Evolutionary conservation across 306 rosid genomes (phyloP).

Genomic region (Citrullus amarus): DNA sequence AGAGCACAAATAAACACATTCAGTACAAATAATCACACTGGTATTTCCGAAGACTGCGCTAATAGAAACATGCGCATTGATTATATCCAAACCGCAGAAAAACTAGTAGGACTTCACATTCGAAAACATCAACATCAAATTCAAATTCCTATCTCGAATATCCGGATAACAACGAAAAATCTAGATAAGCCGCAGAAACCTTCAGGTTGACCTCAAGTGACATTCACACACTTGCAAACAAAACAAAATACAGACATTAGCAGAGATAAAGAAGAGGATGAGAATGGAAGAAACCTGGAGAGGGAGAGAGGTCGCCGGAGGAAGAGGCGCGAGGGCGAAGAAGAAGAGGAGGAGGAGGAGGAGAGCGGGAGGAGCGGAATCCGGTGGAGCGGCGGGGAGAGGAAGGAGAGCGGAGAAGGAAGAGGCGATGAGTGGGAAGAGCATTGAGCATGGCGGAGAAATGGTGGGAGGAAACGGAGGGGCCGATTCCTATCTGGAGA

Average conservation of each 20-base stretch:
- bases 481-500: slow-evolving; percentile 52
- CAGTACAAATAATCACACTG: background rate
- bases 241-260: background rate
- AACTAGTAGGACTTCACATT: background rate
- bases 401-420: slow-evolving; percentile 27
- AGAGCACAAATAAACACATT: background rate
- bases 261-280: slow-evolving; percentile 2
- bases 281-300: slow-evolving; percentile 31
- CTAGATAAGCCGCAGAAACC: background rate
- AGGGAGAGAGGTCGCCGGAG: slow-evolving; percentile 20
- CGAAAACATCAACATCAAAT: background rate
- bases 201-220: background rate
- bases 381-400: slow-evolving; percentile 25
- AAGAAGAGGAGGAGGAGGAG: background rate
- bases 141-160: background rate
- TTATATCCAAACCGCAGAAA: background rate
- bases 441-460: slow-evolving; percentile 26
- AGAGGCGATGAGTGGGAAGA: slow-evolving; percentile 16
- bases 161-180: background rate
- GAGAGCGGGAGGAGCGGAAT: slow-evolving; percentile 19
- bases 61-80: background rate
- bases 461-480: slow-evolving; percentile 46
- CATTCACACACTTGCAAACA: background rate
- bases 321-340: slow-evolving; percentile 47
- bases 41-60: background rate